phyloP scores from a whole-genome alignment of 768 basidiomycete genomes.

The Trametes sanguinea region DNA sequence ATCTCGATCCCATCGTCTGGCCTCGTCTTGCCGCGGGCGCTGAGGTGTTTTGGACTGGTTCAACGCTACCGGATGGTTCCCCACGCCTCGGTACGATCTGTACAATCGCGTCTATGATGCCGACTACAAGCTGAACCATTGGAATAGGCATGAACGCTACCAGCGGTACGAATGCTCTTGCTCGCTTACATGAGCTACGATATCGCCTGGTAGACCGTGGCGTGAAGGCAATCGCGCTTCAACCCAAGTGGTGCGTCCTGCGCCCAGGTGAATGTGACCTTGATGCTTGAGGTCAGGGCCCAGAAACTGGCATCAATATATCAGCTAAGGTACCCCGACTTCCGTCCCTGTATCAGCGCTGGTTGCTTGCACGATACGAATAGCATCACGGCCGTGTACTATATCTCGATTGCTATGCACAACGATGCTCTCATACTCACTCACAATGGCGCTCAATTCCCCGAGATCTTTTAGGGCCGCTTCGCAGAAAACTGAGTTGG shows the following conservation, averaged over 20 bases:
- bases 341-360: too few relatives aligned
- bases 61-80: conserved; percentile 35
- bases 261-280: conserved; percentile 60
- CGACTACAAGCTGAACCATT: neutral
- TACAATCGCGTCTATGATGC: conserved; percentile 27
- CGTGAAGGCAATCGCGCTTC: conserved; percentile 59
- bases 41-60: conserved; percentile 77
- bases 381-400: too few relatives aligned
- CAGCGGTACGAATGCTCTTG: conserved; percentile 45
- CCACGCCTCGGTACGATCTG: conserved; percentile 26
- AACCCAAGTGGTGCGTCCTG: conserved; percentile 73
- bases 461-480: too few relatives aligned
- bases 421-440: too few relatives aligned
- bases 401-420: too few relatives aligned
- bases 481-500: too few relatives aligned
- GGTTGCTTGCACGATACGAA: too few relatives aligned
- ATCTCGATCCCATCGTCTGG: conserved; percentile 71
- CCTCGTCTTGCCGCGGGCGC: conserved; percentile 70
- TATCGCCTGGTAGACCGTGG: conserved; percentile 64
- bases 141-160: conserved; percentile 21
- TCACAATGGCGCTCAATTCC: too few relatives aligned
- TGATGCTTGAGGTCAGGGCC: conserved; percentile 20
- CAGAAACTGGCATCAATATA: neutral
- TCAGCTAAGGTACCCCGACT: too few relatives aligned
- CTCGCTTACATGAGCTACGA: conserved; percentile 64